These are phyloP conservation scores for Acacia confusa DNA, from an alignment of 306 rosid genomes.

Conservation along the genomic window DNA sequence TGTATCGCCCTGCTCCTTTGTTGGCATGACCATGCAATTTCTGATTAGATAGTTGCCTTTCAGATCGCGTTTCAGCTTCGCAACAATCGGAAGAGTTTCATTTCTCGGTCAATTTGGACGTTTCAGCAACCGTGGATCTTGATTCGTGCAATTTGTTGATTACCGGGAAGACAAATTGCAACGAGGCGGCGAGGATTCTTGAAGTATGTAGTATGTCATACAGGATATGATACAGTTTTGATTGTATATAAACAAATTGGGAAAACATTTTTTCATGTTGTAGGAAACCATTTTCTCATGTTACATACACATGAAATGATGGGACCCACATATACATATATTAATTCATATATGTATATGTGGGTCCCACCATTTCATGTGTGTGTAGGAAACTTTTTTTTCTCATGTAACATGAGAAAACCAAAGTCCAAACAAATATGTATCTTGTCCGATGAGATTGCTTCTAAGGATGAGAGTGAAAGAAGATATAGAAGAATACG, in stretches of 20 bases:
- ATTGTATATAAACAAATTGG: not conserved
- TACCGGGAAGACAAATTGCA: constrained; percentile 6
- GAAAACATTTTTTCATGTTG: too few relatives aligned
- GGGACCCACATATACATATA: too few relatives aligned
- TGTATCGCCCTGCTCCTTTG: constrained; percentile 52
- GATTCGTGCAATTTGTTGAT: not conserved
- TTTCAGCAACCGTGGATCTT: not conserved
- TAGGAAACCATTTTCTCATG: too few relatives aligned
- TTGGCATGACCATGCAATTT: constrained; percentile 47
- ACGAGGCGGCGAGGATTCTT: not conserved
- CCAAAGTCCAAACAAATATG: not conserved
- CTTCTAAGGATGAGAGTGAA: not conserved
- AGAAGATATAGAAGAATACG: not conserved
- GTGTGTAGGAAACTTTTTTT: too few relatives aligned
- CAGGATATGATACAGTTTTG: not conserved
- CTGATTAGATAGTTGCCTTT: constrained; percentile 26
- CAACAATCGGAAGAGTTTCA: not conserved
- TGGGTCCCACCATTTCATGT: too few relatives aligned
- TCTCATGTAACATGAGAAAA: too few relatives aligned
- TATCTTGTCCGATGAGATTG: not conserved
- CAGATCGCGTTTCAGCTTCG: not conserved
- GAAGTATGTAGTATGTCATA: not conserved
- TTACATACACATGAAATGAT: too few relatives aligned
- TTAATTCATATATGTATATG: too few relatives aligned
- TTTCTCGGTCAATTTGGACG: not conserved